A percentile compares a stretch with the other conserved stretches of the same genome.
Conservation (phyloP, 176 grass and related monocot species). For the Echinochloa phyllopogon region DNA sequence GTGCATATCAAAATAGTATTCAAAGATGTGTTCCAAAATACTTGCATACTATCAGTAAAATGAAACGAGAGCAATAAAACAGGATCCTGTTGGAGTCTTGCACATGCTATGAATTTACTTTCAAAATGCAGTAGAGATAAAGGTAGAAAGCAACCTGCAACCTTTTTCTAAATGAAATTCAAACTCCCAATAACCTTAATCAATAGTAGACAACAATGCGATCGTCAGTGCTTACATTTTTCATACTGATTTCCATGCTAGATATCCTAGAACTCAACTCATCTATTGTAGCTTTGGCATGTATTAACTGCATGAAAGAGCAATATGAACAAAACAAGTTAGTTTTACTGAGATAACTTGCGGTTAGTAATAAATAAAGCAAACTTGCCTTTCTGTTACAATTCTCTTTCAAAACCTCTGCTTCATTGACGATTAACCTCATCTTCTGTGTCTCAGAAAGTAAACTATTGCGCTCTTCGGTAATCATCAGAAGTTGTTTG, state of each 20-base stretch:
- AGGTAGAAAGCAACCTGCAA: conserved; percentile 21
- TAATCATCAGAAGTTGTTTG: conserved; percentile 55
- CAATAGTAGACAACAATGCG: not conserved
- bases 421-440: conserved; percentile 50
- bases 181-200: conserved; percentile 1
- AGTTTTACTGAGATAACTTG: conserved; percentile 28
- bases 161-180: conserved; percentile 16
- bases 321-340: not conserved
- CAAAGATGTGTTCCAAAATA: not conserved
- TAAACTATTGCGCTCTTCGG: conserved; percentile 65
- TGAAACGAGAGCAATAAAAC: not conserved
- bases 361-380: conserved; percentile 17
- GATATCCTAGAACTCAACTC: conserved; percentile 69
- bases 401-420: conserved; percentile 63
- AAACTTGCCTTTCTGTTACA: conserved; percentile 61
- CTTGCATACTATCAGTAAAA: not conserved
- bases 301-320: conserved; percentile 58
- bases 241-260: conserved; percentile 66
- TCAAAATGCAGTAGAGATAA: not conserved
- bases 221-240: conserved; percentile 51
- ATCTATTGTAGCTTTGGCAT: conserved; percentile 56
- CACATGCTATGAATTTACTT: conserved; percentile 6
- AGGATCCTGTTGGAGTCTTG: conserved; percentile 5
- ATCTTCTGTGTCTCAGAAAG: conserved; percentile 53
- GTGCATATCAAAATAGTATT: not conserved